Evolutionary conservation across 2,329 filamentous ascomycete genomes (phyloP), one percentile per base, ranked within the genome.

Genomic region (Xylaria sp.): DNA sequence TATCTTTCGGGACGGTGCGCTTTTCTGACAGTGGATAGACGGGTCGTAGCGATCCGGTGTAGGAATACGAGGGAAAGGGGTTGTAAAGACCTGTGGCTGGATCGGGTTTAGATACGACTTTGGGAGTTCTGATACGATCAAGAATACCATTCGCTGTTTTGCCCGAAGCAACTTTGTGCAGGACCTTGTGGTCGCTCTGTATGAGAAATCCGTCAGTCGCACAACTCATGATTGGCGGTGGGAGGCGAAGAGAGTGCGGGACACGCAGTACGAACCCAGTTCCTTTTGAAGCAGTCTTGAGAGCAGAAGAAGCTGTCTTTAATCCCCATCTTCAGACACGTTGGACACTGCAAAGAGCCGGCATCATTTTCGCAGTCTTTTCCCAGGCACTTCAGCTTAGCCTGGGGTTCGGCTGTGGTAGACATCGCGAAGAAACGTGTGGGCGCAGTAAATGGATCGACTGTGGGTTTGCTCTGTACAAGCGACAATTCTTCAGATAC

Each of bases 221-320:
- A 70, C 28, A 53, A 54, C 9, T 33, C 23, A 26, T 5, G 13
- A 40, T 44, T 23, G 46, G 42, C 51, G 40, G n/a, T n/a, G 36
- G 59, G 75, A 42, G 42, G 33, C 48, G 31, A 13, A 10, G 23
- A 15, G 7, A 46, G 28, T 3, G 59, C 11, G n/a, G 26, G 44
- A 58, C 36, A 23, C n/a, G 54, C 31, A 59, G 28, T 71, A 74
- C 88, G 76, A 89, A 98, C 96, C 96, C 96, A 99, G 85, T 94
- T 99, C 81, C 90, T 91, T 87, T 97, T 98, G 84, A 99, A 99
- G 85, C 96, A 99, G 76, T 98, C 96, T 81, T 99, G 96, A 33
- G 94, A 94, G 85, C 96, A 99, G 84, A 98, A 99, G 83, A 90
- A 97, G 83, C 93, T 97, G 77, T 96, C 93, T 79, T 94, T 90